These are phyloP conservation scores for Nigrospora sphaerica DNA, from an alignment of 2,329 filamentous ascomycete genomes.

Conservation along the genomic window DNA sequence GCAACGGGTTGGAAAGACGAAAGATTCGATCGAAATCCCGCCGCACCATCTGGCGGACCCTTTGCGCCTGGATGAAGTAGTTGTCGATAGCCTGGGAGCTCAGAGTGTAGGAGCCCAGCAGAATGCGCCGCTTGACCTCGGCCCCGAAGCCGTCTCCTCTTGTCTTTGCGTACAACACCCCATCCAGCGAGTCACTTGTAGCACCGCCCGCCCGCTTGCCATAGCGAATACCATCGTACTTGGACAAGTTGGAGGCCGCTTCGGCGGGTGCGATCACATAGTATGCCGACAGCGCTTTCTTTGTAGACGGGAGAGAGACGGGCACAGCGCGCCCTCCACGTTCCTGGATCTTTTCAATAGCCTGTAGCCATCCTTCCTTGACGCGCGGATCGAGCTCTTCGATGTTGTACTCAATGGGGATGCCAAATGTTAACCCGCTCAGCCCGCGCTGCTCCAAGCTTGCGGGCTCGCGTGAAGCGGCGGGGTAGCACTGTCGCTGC, in stretches of 20 bases:
- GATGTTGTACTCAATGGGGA: slow-evolving; percentile 80
- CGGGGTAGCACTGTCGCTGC: slow-evolving; percentile 17
- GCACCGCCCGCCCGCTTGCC: slow-evolving; percentile 49
- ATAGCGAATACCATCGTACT: slow-evolving; percentile 95
- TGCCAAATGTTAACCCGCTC: slow-evolving; percentile 40
- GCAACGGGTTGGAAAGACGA: slow-evolving; percentile 58
- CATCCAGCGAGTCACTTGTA: slow-evolving; percentile 44
- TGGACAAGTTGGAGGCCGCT: slow-evolving; percentile 90
- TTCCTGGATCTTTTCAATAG: slow-evolving; percentile 50
- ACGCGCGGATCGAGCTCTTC: slow-evolving; percentile 66
- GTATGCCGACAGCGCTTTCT: slow-evolving; percentile 82
- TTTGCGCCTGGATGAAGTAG: slow-evolving; percentile 92
- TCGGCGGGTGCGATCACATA: slow-evolving; percentile 94
- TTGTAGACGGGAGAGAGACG: slow-evolving; percentile 76
- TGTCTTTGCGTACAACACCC: slow-evolving; percentile 69
- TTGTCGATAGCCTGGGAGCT: slow-evolving; percentile 90
- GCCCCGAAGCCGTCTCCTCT: slow-evolving; percentile 70
- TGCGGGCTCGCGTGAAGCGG: neutral
- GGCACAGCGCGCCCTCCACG: slow-evolving; percentile 67
- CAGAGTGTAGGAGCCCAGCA: slow-evolving; percentile 84
- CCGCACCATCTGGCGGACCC: slow-evolving; percentile 75
- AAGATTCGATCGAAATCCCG: slow-evolving; percentile 82
- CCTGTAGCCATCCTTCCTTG: slow-evolving; percentile 59
- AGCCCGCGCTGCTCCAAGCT: slow-evolving; percentile 10
- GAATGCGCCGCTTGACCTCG: slow-evolving; percentile 79